These are phyloP conservation scores for Amanita pallidorosea DNA, from an alignment of 768 basidiomycete species.

Conservation along the genomic window DNA sequence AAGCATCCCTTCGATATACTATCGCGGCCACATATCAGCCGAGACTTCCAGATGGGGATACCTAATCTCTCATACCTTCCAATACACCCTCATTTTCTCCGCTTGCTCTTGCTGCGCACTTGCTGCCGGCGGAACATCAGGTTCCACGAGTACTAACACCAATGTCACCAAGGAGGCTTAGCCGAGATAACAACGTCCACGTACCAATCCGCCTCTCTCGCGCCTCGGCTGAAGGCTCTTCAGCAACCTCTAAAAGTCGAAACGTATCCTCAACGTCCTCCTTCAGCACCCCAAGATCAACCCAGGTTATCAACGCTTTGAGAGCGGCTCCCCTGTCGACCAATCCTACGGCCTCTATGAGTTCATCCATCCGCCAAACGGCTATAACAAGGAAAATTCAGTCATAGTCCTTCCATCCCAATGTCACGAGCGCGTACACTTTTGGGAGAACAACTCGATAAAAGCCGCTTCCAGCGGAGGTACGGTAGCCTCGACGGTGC, in stretches of 20 bases:
- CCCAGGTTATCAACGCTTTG: constrained; percentile 77
- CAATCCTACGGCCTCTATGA: constrained; percentile 52
- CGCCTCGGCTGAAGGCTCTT: constrained; percentile 26
- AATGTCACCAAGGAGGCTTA: not conserved
- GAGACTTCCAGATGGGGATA: not conserved
- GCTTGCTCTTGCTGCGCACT: constrained; percentile 65
- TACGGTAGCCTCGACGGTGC: constrained; percentile 63
- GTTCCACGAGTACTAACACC: constrained; percentile 16
- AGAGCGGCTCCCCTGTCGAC: constrained; percentile 55
- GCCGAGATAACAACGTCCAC: not conserved
- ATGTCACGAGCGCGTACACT: constrained; percentile 27
- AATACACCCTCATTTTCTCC: constrained; percentile 80
- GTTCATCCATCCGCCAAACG: constrained; percentile 60
- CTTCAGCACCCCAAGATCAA: constrained; percentile 70
- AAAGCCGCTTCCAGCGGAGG: constrained; percentile 87
- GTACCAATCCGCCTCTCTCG: constrained; percentile 16
- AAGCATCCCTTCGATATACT: constrained; percentile 91
- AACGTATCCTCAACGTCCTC: constrained; percentile 53
- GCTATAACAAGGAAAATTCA: constrained; percentile 26
- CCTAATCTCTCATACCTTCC: constrained; percentile 46
- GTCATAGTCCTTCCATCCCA: not conserved
- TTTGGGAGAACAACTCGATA: constrained; percentile 74
- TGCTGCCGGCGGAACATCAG: constrained; percentile 37
- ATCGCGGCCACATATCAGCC: not conserved
- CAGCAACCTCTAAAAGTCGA: constrained; percentile 51